Percentiles rank a stretch among this genome's conserved stretches.
Conservation (phyloP, 139 green algal genomes). For the Penium margaritaceum region DNA sequence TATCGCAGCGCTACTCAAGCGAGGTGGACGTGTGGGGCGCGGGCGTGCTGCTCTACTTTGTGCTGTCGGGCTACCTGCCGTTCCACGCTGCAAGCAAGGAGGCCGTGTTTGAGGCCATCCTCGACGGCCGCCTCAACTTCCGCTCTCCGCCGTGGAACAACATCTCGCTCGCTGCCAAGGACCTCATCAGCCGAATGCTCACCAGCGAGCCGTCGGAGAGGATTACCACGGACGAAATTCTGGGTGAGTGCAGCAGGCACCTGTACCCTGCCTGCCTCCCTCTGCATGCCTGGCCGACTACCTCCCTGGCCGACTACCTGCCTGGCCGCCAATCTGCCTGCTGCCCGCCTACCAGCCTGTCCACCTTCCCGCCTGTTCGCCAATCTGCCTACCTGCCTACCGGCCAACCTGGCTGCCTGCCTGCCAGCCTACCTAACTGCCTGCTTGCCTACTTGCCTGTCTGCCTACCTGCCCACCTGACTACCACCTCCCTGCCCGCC, state of each 20-base stretch:
- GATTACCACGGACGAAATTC: background rate
- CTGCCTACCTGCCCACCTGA: no score
- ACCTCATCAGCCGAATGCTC: background rate
- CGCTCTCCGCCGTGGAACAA: constrained; percentile 3
- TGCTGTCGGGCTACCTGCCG: constrained; percentile 7
- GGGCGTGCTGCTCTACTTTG: background rate
- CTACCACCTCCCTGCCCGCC: no score
- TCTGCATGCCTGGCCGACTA: no score
- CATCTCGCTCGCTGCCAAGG: background rate
- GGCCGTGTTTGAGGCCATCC: constrained; percentile 5
- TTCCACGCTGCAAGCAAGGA: background rate
- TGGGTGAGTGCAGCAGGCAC: constrained; percentile 3
- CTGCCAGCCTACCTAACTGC: no score
- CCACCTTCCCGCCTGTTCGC: no score
- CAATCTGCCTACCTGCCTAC: no score
- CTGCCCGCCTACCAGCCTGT: no score
- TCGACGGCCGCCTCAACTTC: background rate
- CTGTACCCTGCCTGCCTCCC: no score
- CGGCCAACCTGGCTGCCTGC: no score
- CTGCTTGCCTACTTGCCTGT: no score
- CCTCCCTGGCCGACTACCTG: no score
- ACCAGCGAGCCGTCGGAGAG: background rate
- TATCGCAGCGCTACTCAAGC: background rate
- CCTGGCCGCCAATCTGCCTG: no score
- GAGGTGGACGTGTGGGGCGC: background rate